Evolutionary conservation across 176 grass and related monocot species (phyloP), one percentile per base, ranked within the genome.

Genomic region (Oryza glumipatula): DNA sequence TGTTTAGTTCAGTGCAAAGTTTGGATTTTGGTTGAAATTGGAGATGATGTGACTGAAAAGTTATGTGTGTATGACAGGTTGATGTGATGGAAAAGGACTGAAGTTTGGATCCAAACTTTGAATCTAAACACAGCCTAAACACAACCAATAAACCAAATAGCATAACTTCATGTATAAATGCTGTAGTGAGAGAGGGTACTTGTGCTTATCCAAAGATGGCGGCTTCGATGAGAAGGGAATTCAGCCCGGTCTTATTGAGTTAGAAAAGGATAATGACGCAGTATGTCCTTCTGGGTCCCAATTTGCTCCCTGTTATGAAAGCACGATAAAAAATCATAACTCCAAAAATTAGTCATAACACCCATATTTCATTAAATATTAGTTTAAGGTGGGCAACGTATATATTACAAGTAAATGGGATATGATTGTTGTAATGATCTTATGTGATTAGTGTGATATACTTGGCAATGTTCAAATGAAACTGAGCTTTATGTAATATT

Each of bases 251-350:
- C 83, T 95, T 11, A 80, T 90, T 15, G 96, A 98, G 46, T 92
- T 87, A 76, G 93, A 95, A 86, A 98, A 98, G 22, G 93, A 94
- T 70, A 98, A 85, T 49, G 95, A 67, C 81, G 90, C 90, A 75
- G 90, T 80, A 83, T 21, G 93, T 5, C 93, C 96, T 90, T 98
- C 91, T 65, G 96, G 96, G 58, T 95, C 91, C 96, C 96, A 98
- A 68, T 89, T 89, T 56, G 83, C 91, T 74, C 91, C 96, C 96
- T 98, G 79, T 36, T 12, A 84, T 26, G 73, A 76, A 79, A 77
- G 82, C 74, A 81, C 74, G 79, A 88, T 32, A 76, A 23, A 77
- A 35, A 70, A 44, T 22, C 23, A 47, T 17, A 9, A 30, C 14
- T 64, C 80, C n/a, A 44, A 33, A 5, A 84, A 70, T n/a, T n/a